A percentile compares a stretch with the other conserved stretches of the same genome.
These are phyloP conservation scores for Boletus coccyginus DNA, from an alignment of 768 basidiomycete species.

Conservation along the genomic window DNA sequence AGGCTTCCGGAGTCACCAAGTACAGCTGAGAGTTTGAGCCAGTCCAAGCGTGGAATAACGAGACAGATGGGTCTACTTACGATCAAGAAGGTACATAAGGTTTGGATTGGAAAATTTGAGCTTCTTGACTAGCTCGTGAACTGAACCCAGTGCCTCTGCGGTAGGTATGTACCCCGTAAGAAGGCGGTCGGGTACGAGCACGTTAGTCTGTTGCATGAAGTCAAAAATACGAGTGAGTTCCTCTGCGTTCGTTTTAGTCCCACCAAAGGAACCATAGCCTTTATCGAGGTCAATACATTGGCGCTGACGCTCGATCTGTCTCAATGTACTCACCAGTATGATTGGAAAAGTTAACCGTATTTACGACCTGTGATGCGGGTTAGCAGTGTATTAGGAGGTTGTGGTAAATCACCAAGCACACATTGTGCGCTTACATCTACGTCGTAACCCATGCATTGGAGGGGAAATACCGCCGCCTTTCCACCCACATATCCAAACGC, in stretches of 20 bases:
- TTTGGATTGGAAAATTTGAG: conserved; percentile 56
- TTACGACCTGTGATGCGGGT: conserved; percentile 57
- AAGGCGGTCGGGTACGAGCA: conserved; percentile 68
- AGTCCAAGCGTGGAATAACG: not conserved
- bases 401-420: not conserved
- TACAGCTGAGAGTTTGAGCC: conserved; percentile 57
- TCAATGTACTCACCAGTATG: conserved; percentile 64
- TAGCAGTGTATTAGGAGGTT: not conserved
- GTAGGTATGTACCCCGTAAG: conserved; percentile 92
- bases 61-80: conserved; percentile 47
- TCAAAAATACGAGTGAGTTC: conserved; percentile 79
- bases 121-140: conserved; percentile 59
- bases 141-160: conserved; percentile 68
- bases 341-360: conserved; percentile 94
- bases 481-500: conserved; percentile 92
- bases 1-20: conserved; percentile 89
- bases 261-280: conserved; percentile 85
- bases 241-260: conserved; percentile 71
- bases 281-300: not conserved
- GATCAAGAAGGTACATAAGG: conserved; percentile 87
- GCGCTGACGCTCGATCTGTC: not conserved
- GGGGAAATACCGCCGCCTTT: conserved; percentile 74
- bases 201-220: conserved; percentile 69
- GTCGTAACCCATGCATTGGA: conserved; percentile 88
- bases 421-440: conserved; percentile 71